Conservation (phyloP, 1,139 yeast genomes). For the Nakaseomyces glabratus region DNA sequence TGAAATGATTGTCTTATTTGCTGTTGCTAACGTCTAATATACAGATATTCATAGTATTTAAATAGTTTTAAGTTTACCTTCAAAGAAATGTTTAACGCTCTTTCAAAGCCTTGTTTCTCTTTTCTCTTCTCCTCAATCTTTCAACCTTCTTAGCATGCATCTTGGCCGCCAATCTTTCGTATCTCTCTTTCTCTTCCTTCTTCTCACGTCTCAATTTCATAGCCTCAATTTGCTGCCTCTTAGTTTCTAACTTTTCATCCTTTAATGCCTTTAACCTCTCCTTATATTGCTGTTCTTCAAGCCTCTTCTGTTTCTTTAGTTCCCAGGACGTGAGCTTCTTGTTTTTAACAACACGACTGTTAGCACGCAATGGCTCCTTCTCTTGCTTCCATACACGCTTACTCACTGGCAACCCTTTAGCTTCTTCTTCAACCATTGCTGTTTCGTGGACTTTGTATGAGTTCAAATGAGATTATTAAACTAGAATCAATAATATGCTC, state of each 20-base stretch:
- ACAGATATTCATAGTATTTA: no score
- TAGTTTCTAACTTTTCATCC: constrained; percentile 52
- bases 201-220: constrained; percentile 57
- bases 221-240: constrained; percentile 42
- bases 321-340: constrained; percentile 33
- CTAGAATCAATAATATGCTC: no score
- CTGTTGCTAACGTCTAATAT: no score
- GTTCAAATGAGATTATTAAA: no score
- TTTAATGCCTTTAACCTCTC: constrained; percentile 45
- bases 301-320: constrained; percentile 32
- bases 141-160: constrained; percentile 76
- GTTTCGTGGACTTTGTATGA: not conserved
- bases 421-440: constrained; percentile 14
- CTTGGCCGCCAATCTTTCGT: constrained; percentile 58
- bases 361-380: constrained; percentile 39
- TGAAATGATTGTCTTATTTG: no score
- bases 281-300: constrained; percentile 35
- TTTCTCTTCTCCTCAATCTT: constrained; percentile 69
- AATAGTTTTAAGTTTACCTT: no score
- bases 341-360: constrained; percentile 32
- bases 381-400: constrained; percentile 52
- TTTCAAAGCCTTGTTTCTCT: constrained; percentile 69
- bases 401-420: constrained; percentile 39
- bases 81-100: constrained; percentile 48
- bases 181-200: constrained; percentile 67